Percentiles rank a stretch among this genome's conserved stretches.
phyloP scores from a whole-genome alignment of 1,284 basidiomycete genomes.

The Ustilago shanxiensis region DNA sequence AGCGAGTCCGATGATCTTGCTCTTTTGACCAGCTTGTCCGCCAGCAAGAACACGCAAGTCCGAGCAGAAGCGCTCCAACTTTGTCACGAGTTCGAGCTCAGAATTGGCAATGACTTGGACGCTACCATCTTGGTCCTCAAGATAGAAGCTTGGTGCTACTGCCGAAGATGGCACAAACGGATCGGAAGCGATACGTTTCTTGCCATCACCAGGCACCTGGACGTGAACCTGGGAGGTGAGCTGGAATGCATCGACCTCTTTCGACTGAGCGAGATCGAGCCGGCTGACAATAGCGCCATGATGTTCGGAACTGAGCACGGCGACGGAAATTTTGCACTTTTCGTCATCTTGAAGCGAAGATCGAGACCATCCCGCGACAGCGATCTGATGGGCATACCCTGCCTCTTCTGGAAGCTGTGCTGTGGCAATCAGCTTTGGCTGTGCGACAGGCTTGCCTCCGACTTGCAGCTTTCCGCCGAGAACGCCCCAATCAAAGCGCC shows the following conservation, averaged over 20 bases:
- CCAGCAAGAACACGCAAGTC: constrained; percentile 30
- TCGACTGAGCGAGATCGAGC: constrained; percentile 19
- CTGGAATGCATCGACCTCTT: constrained; percentile 9
- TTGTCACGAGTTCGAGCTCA: constrained; percentile 21
- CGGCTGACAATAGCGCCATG: constrained; percentile 13
- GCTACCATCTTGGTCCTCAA: constrained; percentile 38
- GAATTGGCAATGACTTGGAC: constrained; percentile 14
- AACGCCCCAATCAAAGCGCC: constrained; percentile 71
- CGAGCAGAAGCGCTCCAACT: constrained; percentile 46
- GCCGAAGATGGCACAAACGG: constrained; percentile 32
- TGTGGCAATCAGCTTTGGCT: constrained; percentile 33
- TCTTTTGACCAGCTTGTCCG: constrained; percentile 7
- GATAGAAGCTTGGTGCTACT: constrained; percentile 27
- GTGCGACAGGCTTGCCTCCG: constrained; percentile 40
- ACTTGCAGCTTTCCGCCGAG: constrained; percentile 42
- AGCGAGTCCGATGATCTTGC: constrained; percentile 76
- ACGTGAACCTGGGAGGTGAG: neutral
- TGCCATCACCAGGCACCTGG: constrained; percentile 10
- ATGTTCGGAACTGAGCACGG: constrained; percentile 27
- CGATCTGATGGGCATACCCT: constrained; percentile 33
- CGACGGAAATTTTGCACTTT: constrained; percentile 36
- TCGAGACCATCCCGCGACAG: constrained; percentile 38
- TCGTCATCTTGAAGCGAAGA: constrained; percentile 11
- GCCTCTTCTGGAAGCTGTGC: constrained; percentile 7
- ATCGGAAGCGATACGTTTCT: constrained; percentile 29